Conservation (phyloP, 2,329 filamentous ascomycete species). For the Sarocladium strictum region DNA sequence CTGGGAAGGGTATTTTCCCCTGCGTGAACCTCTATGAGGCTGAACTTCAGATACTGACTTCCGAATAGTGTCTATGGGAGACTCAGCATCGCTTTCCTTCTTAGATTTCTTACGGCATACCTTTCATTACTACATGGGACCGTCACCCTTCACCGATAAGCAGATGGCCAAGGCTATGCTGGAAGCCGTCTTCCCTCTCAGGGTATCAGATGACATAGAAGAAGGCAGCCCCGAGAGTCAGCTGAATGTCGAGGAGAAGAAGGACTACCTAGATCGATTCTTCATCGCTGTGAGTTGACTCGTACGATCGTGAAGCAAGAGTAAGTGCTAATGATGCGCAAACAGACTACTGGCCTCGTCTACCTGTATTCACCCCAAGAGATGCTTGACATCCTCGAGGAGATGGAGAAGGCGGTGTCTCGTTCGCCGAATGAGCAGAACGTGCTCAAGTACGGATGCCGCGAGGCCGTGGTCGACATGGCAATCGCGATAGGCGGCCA, state of each 20-base stretch:
- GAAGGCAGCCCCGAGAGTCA: constrained; percentile 8
- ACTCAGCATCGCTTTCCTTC: constrained; percentile 1
- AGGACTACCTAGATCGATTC: constrained; percentile 14
- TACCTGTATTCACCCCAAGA: constrained; percentile 25
- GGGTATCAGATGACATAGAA: not conserved
- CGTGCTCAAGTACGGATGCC: not conserved
- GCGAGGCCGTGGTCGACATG: constrained; percentile 25
- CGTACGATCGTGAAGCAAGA: not conserved
- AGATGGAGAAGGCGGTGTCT: constrained; percentile 15
- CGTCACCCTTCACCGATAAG: constrained; percentile 3
- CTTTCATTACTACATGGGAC: constrained; percentile 5
- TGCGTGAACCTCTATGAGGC: no score
- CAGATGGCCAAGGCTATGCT: constrained; percentile 6
- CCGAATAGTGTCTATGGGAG: not conserved
- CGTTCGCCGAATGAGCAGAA: not conserved
- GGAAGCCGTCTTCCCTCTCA: not conserved
- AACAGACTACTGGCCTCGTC: constrained; percentile 27
- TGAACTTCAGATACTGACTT: no score
- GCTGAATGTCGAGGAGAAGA: constrained; percentile 15
- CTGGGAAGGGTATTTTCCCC: not conserved
- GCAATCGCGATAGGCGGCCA: constrained; percentile 49
- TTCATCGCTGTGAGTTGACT: constrained; percentile 16
- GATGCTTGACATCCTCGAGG: constrained; percentile 9
- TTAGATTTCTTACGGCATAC: constrained; percentile 4
- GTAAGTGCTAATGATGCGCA: not conserved